Conservation (phyloP, 1,284 basidiomycete species). For the Moesziomyces sp. region DNA sequence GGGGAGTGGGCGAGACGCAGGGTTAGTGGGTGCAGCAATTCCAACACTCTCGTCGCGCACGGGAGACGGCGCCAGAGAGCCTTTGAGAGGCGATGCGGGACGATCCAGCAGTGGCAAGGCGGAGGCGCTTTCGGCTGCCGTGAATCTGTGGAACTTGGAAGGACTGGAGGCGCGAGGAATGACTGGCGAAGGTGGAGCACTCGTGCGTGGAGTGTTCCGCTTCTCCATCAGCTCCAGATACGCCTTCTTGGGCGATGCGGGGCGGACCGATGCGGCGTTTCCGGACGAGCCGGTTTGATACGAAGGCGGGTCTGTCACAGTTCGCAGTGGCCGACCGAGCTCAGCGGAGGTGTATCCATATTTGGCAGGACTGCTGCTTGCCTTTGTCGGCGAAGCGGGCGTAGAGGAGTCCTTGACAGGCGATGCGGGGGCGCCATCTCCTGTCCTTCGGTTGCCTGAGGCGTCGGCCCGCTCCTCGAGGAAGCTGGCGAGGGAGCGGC, state of each 20-base stretch:
- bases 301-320: neutral
- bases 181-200: constrained; percentile 32
- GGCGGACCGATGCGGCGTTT: constrained; percentile 5
- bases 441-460: constrained; percentile 9
- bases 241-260: constrained; percentile 43
- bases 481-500: constrained; percentile 58
- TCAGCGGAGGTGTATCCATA: constrained; percentile 39
- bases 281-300: constrained; percentile 11
- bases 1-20: constrained; percentile 24
- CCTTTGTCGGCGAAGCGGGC: constrained; percentile 20
- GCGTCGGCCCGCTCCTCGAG: constrained; percentile 55
- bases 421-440: constrained; percentile 19
- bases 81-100: constrained; percentile 37
- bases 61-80: constrained; percentile 5
- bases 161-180: constrained; percentile 48
- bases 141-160: constrained; percentile 40
- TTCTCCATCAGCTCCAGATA: constrained; percentile 44
- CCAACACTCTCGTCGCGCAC: constrained; percentile 1
- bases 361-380: constrained; percentile 33
- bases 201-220: constrained; percentile 22
- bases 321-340: constrained; percentile 18
- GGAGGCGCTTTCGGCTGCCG: constrained; percentile 18
- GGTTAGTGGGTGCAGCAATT: constrained; percentile 7
- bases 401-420: constrained; percentile 14
- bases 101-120: constrained; percentile 27